Percentiles rank a stretch among this genome's conserved stretches.
phyloP scores from a whole-genome alignment of 1,284 basidiomycete species.

The Cutaneotrichosporon dermatis region DNA sequence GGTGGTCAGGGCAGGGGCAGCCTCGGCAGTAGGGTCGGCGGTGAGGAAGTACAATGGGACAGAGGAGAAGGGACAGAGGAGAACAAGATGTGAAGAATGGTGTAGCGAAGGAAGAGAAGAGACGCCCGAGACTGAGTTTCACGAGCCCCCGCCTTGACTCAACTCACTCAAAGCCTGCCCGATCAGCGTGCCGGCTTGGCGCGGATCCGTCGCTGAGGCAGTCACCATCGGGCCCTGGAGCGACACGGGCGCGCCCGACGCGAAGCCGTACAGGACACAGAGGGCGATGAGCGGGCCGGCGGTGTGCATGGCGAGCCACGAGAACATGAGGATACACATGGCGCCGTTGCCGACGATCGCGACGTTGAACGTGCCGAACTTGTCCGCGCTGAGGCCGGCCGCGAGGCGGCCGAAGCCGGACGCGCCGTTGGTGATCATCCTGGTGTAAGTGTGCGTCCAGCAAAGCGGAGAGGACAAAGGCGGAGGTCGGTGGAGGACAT shows the following conservation, averaged over 20 bases:
- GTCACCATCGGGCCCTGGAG: conserved; percentile 36
- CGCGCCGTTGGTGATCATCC: conserved; percentile 33
- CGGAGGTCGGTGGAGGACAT: no score
- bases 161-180: conserved; percentile 39
- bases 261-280: conserved; percentile 33
- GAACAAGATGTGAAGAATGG: no score
- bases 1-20: no score
- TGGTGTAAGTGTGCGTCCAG: no score
- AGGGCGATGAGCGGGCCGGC: conserved; percentile 25
- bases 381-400: conserved; percentile 29
- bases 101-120: no score
- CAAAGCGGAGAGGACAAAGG: no score
- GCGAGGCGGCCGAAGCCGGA: conserved; percentile 32
- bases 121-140: no score
- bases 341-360: conserved; percentile 22
- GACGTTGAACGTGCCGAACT: conserved; percentile 35
- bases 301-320: conserved; percentile 31
- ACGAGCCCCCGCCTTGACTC: no score
- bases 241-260: conserved; percentile 31
- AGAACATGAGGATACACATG: conserved; percentile 32
- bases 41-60: no score
- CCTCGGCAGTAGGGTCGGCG: no score
- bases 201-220: conserved; percentile 26
- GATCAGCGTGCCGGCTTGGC: conserved; percentile 37
- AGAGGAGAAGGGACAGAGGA: no score